phyloP scores from a whole-genome alignment of 2,329 filamentous ascomycete genomes.

The Colletotrichum sp. region DNA sequence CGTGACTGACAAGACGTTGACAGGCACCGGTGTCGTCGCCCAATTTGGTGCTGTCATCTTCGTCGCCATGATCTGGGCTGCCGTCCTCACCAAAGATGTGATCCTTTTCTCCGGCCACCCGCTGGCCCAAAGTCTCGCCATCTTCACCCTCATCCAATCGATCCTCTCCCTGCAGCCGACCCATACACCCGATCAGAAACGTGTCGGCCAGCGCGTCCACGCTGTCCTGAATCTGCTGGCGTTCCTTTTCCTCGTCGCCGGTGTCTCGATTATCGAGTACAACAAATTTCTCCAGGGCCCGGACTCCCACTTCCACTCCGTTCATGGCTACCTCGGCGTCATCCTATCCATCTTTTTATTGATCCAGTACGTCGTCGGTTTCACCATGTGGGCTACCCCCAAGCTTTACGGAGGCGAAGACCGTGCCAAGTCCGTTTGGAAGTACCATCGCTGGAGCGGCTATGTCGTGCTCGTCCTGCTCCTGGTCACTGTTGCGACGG shows the following conservation, averaged over 20 bases:
- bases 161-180: slow-evolving; percentile 90
- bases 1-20: slow-evolving; percentile 14
- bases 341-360: slow-evolving; percentile 72
- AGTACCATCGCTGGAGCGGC: slow-evolving; percentile 82
- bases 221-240: slow-evolving; percentile 71
- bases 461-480: slow-evolving; percentile 76
- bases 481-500: slow-evolving; percentile 75
- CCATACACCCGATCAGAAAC: slow-evolving; percentile 76
- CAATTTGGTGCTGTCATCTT: slow-evolving; percentile 82
- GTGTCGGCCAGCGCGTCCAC: slow-evolving; percentile 64
- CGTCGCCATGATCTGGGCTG: slow-evolving; percentile 76
- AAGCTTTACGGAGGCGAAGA: slow-evolving; percentile 78
- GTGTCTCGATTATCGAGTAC: slow-evolving; percentile 75
- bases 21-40: slow-evolving; percentile 82
- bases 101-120: slow-evolving; percentile 91
- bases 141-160: slow-evolving; percentile 79
- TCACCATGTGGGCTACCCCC: slow-evolving; percentile 82
- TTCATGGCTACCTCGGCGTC: slow-evolving; percentile 84
- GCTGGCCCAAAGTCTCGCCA: slow-evolving; percentile 68
- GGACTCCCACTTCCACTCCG: slow-evolving; percentile 77
- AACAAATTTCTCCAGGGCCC: slow-evolving; percentile 75
- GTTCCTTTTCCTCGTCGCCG: slow-evolving; percentile 65
- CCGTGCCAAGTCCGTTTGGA: slow-evolving; percentile 83
- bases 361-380: slow-evolving; percentile 78
- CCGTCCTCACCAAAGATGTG: slow-evolving; percentile 71